Base-by-base conservation (phyloP, 805 yeast genomes). In the Kluyveromyces dobzhanskii region DNA sequence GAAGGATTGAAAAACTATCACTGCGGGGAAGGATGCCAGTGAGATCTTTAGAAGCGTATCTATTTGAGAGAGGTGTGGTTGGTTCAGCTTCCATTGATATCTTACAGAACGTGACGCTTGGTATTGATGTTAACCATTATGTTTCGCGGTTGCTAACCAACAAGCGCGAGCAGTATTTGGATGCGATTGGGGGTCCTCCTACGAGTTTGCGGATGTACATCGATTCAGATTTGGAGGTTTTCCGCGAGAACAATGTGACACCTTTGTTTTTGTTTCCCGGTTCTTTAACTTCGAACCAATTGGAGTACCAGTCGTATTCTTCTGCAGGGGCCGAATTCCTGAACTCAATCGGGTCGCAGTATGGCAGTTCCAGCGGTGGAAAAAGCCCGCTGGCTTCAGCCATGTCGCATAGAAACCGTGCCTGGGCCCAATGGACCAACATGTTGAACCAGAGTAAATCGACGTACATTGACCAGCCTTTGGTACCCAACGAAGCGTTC, bases 261-360 rank as follows among this genome's bases (percentile, higher is more conserved):
- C 94, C 95, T 0, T 62, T 86, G 12, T 87, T 85, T 57, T 80
- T 87, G 6, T 77, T 87, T 42, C 71, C 78, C 4, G 97, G 97
- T 1, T 65, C 78, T 41, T 63, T 66, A 37, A 71, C 59, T 36
- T 43, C 50, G 25, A 56, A 62, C 44, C 54, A 60, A 37, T 61
- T 59, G 39, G 60, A 62, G 12, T 44, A 45, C 6, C 53, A 53
- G 12, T 55, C 54, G 13, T 46, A 52, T 32, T 44, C 43, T 25
- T 54, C 59, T 6, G 45, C 54, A 13, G 50, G 55, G 4, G 38
- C 46, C 1, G 56, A 52, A 40, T 50, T 50, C 12, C 36, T 37
- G 4, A 40, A 33, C 10, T 46, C 52, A 11, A 45, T 50, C 1
- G 32, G 42, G 2, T 23, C 44, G 17, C 38, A 41, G 17, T 39